Conservation (phyloP, 257 asterid genomes). For the Datura wrightii region DNA sequence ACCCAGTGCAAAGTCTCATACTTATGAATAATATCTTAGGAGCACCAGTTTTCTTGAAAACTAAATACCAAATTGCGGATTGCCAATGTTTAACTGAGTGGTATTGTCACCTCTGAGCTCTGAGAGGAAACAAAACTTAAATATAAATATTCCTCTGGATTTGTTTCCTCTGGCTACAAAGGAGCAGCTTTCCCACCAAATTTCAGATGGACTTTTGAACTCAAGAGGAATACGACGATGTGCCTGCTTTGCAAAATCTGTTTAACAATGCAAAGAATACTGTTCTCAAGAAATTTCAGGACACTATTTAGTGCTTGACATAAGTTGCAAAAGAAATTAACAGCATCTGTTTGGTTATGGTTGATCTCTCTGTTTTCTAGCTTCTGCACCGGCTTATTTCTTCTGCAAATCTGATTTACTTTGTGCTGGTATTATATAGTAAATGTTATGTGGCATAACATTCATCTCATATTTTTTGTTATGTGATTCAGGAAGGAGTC, state of each 20-base stretch:
- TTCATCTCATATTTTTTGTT: not conserved
- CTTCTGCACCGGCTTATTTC: not conserved
- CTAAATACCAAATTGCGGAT: not conserved
- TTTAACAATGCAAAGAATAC: not conserved
- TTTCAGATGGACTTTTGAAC: not conserved
- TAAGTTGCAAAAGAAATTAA: not conserved
- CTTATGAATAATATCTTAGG: not conserved
- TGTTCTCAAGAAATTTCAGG: not conserved
- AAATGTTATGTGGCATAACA: not conserved
- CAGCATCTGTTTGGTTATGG: not conserved
- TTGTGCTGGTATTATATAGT: not conserved
- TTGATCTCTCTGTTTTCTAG: conserved; percentile 14
- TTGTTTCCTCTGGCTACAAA: not conserved
- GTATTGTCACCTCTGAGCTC: not conserved
- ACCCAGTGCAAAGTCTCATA: not conserved
- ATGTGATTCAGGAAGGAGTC: conserved; percentile 59
- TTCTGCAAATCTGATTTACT: not conserved
- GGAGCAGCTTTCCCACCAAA: not conserved
- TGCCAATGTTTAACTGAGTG: not conserved
- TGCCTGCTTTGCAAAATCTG: not conserved
- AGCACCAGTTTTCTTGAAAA: not conserved
- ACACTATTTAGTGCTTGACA: not conserved
- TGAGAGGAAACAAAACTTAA: not conserved
- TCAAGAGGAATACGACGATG: not conserved
- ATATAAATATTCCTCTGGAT: not conserved